Conservation (phyloP, 108 stramenopile genomes). For the Nitzschia inconspicua region DNA sequence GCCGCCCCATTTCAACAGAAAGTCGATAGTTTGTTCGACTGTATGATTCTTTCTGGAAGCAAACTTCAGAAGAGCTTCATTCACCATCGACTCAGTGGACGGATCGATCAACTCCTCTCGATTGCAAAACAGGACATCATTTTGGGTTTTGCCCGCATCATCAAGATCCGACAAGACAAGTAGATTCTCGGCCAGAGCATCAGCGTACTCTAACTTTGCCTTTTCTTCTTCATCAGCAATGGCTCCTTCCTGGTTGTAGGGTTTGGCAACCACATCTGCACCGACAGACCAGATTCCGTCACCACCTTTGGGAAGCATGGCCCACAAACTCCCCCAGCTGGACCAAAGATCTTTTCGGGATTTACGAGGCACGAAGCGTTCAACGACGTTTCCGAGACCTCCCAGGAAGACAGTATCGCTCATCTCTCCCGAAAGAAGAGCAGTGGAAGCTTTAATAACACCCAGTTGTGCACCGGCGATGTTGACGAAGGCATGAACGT, state of each 20-base stretch:
- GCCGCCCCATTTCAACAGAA: conserved; percentile 58
- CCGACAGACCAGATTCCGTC: conserved; percentile 75
- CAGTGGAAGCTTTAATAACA: conserved; percentile 72
- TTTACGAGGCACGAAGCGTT: conserved; percentile 67
- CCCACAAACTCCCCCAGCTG: conserved; percentile 74
- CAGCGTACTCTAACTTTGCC: no score
- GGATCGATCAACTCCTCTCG: background rate
- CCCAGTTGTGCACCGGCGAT: conserved; percentile 91
- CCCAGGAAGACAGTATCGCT: conserved; percentile 73
- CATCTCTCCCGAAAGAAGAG: conserved; percentile 85
- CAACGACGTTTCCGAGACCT: conserved; percentile 54
- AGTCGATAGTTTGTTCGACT: conserved; percentile 30
- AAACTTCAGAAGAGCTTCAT: conserved; percentile 12
- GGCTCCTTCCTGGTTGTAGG: background rate
- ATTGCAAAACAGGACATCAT: background rate
- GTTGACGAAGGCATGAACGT: conserved; percentile 78
- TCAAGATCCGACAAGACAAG: conserved; percentile 7
- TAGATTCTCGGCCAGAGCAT: conserved; percentile 1
- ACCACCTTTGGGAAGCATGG: conserved; percentile 87
- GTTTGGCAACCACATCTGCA: conserved; percentile 32
- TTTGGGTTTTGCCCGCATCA: background rate
- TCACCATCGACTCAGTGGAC: background rate
- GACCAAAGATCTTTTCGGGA: conserved; percentile 60
- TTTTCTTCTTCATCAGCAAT: background rate
- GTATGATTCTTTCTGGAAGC: conserved; percentile 10